These are phyloP conservation scores for Botrytis medusae DNA, from an alignment of 2,329 filamentous ascomycete genomes.

Conservation along the genomic window DNA sequence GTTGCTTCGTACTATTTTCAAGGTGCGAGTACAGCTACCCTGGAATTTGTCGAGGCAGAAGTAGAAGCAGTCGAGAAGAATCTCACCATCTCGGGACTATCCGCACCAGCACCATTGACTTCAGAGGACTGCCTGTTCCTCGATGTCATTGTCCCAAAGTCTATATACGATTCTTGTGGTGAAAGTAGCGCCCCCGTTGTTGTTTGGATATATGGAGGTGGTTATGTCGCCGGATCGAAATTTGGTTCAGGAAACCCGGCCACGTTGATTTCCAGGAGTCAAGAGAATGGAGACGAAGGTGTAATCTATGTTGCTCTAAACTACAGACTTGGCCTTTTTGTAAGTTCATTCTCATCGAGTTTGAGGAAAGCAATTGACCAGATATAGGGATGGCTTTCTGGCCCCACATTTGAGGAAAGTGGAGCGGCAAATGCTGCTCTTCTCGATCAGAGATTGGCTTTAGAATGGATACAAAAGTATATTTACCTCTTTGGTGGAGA, in stretches of 20 bases:
- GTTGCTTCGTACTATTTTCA: conserved; percentile 3
- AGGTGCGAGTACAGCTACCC: conserved; percentile 9
- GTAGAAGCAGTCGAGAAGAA: conserved; percentile 7
- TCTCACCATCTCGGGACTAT: conserved; percentile 20
- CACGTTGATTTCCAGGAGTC: conserved; percentile 41
- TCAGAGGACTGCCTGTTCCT: conserved; percentile 50
- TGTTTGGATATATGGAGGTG: conserved; percentile 43
- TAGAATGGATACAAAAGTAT: conserved; percentile 57
- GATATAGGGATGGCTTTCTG: conserved; percentile 41
- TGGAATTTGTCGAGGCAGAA: conserved; percentile 11
- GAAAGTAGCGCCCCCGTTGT: conserved; percentile 22
- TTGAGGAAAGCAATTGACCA: background rate
- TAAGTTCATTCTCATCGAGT: conserved; percentile 23
- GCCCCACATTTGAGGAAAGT: conserved; percentile 44
- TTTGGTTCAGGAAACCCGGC: conserved; percentile 42
- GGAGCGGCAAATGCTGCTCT: conserved; percentile 52
- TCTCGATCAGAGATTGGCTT: conserved; percentile 54
- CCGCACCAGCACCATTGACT: conserved; percentile 4
- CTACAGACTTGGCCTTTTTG: conserved; percentile 39
- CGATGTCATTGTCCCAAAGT: conserved; percentile 47
- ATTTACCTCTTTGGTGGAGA: conserved; percentile 58
- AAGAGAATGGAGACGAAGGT: conserved; percentile 40
- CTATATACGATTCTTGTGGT: conserved; percentile 36
- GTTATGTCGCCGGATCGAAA: conserved; percentile 46
- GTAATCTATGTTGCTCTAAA: conserved; percentile 40